Conservation (phyloP, 805 yeast species). For the Candida namnaoensis region DNA sequence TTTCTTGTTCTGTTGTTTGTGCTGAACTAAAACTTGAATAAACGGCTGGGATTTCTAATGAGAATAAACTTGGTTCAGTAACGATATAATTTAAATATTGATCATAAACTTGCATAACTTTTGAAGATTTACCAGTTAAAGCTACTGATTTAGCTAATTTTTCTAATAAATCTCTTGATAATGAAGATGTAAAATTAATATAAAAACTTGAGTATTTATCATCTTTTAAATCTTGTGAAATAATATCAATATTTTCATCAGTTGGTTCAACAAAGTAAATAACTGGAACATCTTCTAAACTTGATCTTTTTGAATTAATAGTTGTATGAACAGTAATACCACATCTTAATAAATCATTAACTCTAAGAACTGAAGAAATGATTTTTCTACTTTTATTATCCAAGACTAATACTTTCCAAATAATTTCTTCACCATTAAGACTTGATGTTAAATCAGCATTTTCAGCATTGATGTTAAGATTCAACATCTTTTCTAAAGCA, state of each 20-base stretch:
- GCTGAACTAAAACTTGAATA: slow-evolving; percentile 69
- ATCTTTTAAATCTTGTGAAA: slow-evolving; percentile 62
- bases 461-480: slow-evolving; percentile 59
- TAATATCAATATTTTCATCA: slow-evolving; percentile 56
- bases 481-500: slow-evolving; percentile 74
- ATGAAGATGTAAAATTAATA: slow-evolving; percentile 78
- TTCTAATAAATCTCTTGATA: slow-evolving; percentile 74
- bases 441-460: slow-evolving; percentile 44
- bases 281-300: slow-evolving; percentile 91
- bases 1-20: slow-evolving; percentile 62
- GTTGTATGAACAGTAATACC: slow-evolving; percentile 89
- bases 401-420: slow-evolving; percentile 87
- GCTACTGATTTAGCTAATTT: slow-evolving; percentile 83
- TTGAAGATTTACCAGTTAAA: slow-evolving; percentile 54
- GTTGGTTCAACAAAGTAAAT: slow-evolving; percentile 90
- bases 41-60: slow-evolving; percentile 58
- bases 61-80: slow-evolving; percentile 86
- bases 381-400: slow-evolving; percentile 79
- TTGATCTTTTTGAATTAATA: slow-evolving; percentile 63
- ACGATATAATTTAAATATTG: slow-evolving; percentile 90
- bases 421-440: slow-evolving; percentile 52
- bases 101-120: slow-evolving; percentile 84
- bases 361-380: slow-evolving; percentile 85
- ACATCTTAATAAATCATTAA: slow-evolving; percentile 79
- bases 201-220: slow-evolving; percentile 76